Conservation (phyloP, 139 green algal species). For the Tetraselmis chui region DNA sequence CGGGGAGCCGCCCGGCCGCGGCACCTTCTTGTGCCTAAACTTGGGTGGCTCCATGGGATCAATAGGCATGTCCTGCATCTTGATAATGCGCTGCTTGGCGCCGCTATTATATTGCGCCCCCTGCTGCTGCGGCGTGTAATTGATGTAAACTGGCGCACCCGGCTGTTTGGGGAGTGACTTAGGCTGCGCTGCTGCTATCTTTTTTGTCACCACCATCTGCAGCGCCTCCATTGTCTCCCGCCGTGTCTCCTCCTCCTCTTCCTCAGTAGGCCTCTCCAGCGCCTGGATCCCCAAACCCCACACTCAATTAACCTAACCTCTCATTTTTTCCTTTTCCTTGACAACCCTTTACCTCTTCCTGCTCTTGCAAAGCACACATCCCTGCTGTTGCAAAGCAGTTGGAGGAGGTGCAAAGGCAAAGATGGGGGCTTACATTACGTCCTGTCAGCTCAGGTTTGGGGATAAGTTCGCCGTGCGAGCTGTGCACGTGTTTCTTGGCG, state of each 20-base stretch:
- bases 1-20: constrained; percentile 72
- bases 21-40: constrained; percentile 88
- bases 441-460: constrained; percentile 70
- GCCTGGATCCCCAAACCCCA: constrained; percentile 21
- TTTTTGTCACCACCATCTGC: constrained; percentile 58
- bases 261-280: constrained; percentile 64
- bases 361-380: no score
- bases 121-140: constrained; percentile 87
- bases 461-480: constrained; percentile 71
- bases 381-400: no score
- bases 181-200: constrained; percentile 68
- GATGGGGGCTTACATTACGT: not conserved
- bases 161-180: constrained; percentile 67
- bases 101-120: constrained; percentile 39
- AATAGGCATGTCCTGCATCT: constrained; percentile 92
- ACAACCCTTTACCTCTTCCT: not conserved
- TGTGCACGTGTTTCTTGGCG: constrained; percentile 58
- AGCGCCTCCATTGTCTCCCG: constrained; percentile 68
- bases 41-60: constrained; percentile 97
- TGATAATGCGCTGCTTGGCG: constrained; percentile 85
- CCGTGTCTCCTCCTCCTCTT: constrained; percentile 63
- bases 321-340: no score
- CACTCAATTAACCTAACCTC: no score
- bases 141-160: constrained; percentile 78
- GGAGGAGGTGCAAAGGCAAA: no score